Evolutionary conservation across 495 filamentous ascomycete species (phyloP).

Genomic region (Penicillium parvum): DNA sequence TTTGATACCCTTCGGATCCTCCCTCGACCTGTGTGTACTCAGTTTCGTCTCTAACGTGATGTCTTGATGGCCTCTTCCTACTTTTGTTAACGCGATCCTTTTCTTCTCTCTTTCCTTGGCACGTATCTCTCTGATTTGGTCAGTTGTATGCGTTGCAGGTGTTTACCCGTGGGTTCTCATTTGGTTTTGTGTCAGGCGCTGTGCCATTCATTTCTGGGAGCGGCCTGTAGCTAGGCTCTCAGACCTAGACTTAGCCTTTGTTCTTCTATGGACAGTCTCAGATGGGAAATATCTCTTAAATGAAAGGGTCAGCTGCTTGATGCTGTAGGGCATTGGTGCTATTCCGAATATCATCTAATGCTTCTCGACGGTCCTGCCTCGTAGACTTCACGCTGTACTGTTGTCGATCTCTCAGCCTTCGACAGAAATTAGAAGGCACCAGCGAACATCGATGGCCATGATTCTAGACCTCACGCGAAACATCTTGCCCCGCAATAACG

Average conservation of each 20-base stretch:
- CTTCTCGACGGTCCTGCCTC: too few species aligned
- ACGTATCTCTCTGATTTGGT: conserved; percentile 17
- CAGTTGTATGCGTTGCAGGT: conserved; percentile 2
- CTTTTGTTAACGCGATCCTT: conserved; percentile 10
- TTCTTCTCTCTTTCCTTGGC: conserved; percentile 12
- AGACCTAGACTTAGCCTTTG: too few species aligned
- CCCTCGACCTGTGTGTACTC: conserved; percentile 40
- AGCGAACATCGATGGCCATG: too few species aligned
- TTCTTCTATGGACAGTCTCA: too few species aligned
- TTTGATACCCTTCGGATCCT: conserved; percentile 49
- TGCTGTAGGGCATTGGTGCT: too few species aligned
- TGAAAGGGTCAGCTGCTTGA: too few species aligned
- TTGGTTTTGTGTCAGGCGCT: conserved; percentile 7
- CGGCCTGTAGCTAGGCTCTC: too few species aligned
- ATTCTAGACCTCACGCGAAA: neutral
- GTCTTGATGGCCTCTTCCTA: conserved; percentile 40
- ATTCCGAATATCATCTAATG: too few species aligned
- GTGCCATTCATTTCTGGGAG: neutral
- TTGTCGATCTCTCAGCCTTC: too few species aligned
- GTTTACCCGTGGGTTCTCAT: neutral
- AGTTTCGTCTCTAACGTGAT: conserved; percentile 33
- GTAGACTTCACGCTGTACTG: too few species aligned
- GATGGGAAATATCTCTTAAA: too few species aligned
- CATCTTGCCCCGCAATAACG: neutral
- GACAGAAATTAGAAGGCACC: too few species aligned